Evolutionary conservation across 306 rosid genomes (phyloP), one percentile per base, ranked within the genome.

Genomic region (Acacia melanoxylon): DNA sequence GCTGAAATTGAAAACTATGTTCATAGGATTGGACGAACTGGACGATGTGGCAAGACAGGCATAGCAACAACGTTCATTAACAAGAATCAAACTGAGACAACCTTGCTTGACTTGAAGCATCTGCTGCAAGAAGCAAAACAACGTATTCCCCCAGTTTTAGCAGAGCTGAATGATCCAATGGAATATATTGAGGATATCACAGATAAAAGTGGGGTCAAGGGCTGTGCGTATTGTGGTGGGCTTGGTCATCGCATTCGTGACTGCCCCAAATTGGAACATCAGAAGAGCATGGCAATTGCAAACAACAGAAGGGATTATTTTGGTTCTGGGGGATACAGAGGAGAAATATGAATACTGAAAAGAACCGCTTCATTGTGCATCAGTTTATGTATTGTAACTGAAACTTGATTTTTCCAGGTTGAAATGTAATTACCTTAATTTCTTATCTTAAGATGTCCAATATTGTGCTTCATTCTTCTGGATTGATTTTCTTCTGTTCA

Each of bases 161-260:
- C 95, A 2, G 95, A 95, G 88, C 88, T 95, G 70, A 91, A 85
- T 59, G 99, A 95, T 84, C 99, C 99, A 10, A 93, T 91, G 97
- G 99, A 95, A 72, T 93, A 93, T 22, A 83, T 78, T 48, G 93
- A 91, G 10, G 98, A 85, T 40, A 91, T 95, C 74, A 83, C 92
- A 2, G 88, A 79, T 72, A 89, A 85, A 45, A 93, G 97, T 20
- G 99, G 98, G 72, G 94, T 93, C 48, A 90, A 91, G 86, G 98
- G 98, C 45, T 93, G 98, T 54, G 98, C 98, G n/a, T 95, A 87
- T 83, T 95, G 98, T 89, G 99, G 98, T 45, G 99, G 99, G 45
- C 97, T 93, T 68, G 99, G 99, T 84, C 98, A 95, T 80, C 98
- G 97, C 42, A 95, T 95, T 63, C 83, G 87, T 8, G 97, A 89